A percentile compares a stretch with the other conserved stretches of the same genome.
Conservation (phyloP, 2,329 filamentous ascomycete species). For the Calonectria crousiana region DNA sequence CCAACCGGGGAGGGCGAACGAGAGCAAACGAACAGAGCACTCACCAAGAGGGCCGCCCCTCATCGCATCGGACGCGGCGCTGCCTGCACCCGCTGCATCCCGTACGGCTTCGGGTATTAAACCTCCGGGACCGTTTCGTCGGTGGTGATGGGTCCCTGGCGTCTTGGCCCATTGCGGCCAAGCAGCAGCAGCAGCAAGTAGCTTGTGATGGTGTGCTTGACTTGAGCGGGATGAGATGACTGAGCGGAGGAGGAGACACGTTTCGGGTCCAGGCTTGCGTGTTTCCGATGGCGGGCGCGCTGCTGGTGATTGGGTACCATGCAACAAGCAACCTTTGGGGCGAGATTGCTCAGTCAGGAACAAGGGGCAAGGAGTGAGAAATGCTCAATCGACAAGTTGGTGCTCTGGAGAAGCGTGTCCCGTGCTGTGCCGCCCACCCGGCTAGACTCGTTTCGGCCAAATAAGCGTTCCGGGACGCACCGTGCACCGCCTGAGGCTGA, state of each 20-base stretch:
- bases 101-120: not conserved
- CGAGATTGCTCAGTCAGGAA: not conserved
- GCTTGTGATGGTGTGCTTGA: not conserved
- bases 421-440: not conserved
- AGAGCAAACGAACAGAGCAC: not conserved
- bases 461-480: not conserved
- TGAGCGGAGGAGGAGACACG: not conserved
- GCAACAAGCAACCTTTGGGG: not conserved
- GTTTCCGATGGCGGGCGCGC: not conserved
- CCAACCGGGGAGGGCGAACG: not conserved
- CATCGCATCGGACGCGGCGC: not conserved
- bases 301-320: constrained; percentile 1
- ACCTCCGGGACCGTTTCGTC: not conserved
- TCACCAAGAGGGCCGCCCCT: not conserved
- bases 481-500: not conserved
- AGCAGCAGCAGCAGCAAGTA: not conserved
- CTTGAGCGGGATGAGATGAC: not conserved
- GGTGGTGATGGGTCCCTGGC: not conserved
- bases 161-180: not conserved
- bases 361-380: not conserved
- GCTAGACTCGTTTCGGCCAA: not conserved
- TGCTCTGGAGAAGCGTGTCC: not conserved
- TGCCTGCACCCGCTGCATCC: not conserved
- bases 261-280: not conserved
- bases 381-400: not conserved